Conservation (phyloP, 331 rosid genomes). For the Acacia concinna region DNA sequence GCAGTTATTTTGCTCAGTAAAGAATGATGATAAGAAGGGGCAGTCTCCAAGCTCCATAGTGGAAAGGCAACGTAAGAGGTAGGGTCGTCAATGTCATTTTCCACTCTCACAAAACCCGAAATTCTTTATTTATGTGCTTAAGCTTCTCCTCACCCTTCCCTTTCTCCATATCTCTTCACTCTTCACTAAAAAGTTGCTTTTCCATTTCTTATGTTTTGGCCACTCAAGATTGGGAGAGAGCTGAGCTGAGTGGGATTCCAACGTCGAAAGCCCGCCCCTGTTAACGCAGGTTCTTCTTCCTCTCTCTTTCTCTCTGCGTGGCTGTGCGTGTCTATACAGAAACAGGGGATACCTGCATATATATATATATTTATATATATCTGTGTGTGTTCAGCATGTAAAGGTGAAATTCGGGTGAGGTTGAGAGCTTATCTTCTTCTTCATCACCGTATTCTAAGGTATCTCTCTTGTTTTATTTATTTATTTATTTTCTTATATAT, state of each 20-base stretch:
- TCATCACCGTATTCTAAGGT: neutral
- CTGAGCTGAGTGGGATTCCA: conserved; percentile 54
- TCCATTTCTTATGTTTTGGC: neutral
- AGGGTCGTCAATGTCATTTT: neutral
- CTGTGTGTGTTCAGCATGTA: neutral
- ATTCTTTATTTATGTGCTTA: neutral
- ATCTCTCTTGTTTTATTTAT: neutral
- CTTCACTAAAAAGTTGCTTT: neutral
- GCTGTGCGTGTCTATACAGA: neutral
- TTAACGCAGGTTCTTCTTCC: neutral
- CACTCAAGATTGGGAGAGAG: conserved; percentile 10
- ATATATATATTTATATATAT: neutral
- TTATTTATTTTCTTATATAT: neutral
- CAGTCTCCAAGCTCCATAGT: neutral
- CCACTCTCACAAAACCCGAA: neutral
- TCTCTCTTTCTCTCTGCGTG: neutral
- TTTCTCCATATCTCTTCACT: neutral
- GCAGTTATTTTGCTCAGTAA: too few relatives aligned
- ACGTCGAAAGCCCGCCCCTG: conserved; percentile 51
- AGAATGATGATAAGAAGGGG: neutral
- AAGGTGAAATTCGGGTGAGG: neutral
- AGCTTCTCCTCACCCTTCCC: neutral
- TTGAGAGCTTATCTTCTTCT: neutral
- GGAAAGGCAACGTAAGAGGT: neutral
- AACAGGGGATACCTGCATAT: neutral